Evolutionary conservation across 2,329 filamentous ascomycete species (phyloP), one percentile per base, ranked within the genome.

Genomic region (Penicillium sp.): DNA sequence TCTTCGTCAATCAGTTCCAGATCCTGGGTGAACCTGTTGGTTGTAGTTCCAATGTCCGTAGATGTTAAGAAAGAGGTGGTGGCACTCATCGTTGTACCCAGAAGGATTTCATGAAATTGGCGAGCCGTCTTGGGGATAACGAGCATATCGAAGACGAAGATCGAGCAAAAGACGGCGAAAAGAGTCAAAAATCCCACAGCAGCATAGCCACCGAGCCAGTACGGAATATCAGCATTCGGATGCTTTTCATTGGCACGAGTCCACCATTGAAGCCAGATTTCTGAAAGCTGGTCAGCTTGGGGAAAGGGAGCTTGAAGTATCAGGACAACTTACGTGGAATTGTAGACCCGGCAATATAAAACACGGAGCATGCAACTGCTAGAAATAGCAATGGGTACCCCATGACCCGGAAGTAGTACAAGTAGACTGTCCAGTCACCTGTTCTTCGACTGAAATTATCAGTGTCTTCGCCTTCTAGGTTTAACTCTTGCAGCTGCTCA

Each of bases 361-460:
- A 35, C n/a, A 56, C 53, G 22, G 56, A 52, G 27, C 61, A 48
- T 14, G 54, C 59, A 4, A 69, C 14, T 4, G 56, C 45, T 11
- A 65, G 45, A 2, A 46, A 46, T 19, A 70, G 10, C 29, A 66
- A 52, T 4, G 53, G 54, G 58, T 56, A 66, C 13, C 71, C 71
- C 13, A 67, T 66, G 26, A 65, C 61, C 27, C 60, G 55, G 35
- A 68, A 65, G 49, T 70, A 74, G 49, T 68, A 68, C 4, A 54
- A 54, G 53, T 73, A 78, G 16, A 75, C 69, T 16, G 65, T 56
- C 48, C 66, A 68, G 24, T 78, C 74, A 5, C 75, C 74, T 4
- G 69, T 68, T 24, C 61, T 58, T 51, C 68, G 60, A 24, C 65
- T 63, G 14, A 58, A 45, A 39, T 62, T 54, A 35, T 64, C 56